These are phyloP conservation scores for Eucommia ulmoides DNA, from an alignment of 257 asterid genomes.

Conservation along the genomic window DNA sequence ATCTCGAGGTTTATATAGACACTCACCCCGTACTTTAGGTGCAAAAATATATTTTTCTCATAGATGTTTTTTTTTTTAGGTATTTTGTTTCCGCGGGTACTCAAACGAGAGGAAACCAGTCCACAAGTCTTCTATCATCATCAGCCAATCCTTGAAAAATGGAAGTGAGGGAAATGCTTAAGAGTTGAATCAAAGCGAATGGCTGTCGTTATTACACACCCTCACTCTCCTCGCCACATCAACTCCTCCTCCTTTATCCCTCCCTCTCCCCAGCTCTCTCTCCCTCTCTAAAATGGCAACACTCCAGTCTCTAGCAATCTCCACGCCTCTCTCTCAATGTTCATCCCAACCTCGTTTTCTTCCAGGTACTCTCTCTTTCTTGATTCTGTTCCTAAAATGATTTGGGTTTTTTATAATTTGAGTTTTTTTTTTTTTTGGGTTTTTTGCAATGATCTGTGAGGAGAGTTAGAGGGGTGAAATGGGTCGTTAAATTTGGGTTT, in stretches of 20 bases:
- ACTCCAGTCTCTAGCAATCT: constrained; percentile 50
- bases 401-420: background rate
- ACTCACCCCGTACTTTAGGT: too few species aligned
- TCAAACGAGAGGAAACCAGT: too few species aligned
- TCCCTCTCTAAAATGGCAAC: constrained; percentile 34
- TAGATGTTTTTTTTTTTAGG: too few species aligned
- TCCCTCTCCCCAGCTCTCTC: constrained; percentile 1
- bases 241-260: constrained; percentile 6
- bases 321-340: constrained; percentile 39
- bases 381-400: background rate
- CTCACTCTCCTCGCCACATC: too few species aligned
- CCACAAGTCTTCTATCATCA: background rate
- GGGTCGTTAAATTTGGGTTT: background rate
- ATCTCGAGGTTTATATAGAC: too few species aligned
- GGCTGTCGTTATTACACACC: too few species aligned
- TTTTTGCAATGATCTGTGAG: background rate
- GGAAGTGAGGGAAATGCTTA: too few species aligned
- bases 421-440: background rate
- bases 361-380: constrained; percentile 27
- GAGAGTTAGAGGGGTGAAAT: background rate
- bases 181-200: too few species aligned
- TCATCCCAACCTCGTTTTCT: constrained; percentile 30
- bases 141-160: too few species aligned
- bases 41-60: too few species aligned
- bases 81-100: too few species aligned